A percentile compares a stretch with the other conserved stretches of the same genome.
phyloP scores from a whole-genome alignment of 2,329 filamentous ascomycete genomes.

The Thelonectria blattea region DNA sequence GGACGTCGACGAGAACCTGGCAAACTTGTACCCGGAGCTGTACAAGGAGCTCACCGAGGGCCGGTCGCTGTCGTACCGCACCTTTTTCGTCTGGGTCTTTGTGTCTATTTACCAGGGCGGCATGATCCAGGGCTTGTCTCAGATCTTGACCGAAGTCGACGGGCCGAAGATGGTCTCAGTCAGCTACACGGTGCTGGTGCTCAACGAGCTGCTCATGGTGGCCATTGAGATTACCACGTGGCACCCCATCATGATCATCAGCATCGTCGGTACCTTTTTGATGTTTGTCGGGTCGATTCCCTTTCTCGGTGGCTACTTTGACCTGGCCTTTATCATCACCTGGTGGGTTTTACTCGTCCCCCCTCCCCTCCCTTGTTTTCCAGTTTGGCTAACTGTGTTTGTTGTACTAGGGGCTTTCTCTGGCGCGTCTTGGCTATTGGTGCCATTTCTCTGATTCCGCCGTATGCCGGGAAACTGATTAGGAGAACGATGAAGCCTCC shows the following conservation, averaged over 20 bases:
- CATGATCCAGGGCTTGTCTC: conserved; percentile 92
- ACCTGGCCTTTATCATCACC: conserved; percentile 78
- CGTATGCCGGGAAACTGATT: conserved; percentile 86
- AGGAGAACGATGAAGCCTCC: conserved; percentile 86
- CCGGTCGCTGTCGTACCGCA: conserved; percentile 85
- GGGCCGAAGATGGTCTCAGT: conserved; percentile 82
- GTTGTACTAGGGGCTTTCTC: conserved; percentile 70
- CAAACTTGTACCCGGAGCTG: conserved; percentile 93
- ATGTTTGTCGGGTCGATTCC: conserved; percentile 85
- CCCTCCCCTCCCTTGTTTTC: neutral
- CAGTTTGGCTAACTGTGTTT: conserved; percentile 23
- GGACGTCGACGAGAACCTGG: conserved; percentile 92
- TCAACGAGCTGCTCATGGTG: conserved; percentile 98
- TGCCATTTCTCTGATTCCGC: conserved; percentile 81
- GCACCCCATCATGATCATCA: conserved; percentile 90
- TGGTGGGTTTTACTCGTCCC: conserved; percentile 52
- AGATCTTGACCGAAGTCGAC: conserved; percentile 82
- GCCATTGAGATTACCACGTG: conserved; percentile 96
- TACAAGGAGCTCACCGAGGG: conserved; percentile 97
- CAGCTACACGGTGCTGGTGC: conserved; percentile 86
- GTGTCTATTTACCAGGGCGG: conserved; percentile 95
- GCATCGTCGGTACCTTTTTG: conserved; percentile 80
- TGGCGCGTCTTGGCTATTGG: conserved; percentile 86
- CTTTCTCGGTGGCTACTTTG: conserved; percentile 88
- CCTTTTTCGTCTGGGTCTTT: conserved; percentile 96